Evolutionary conservation across 2,329 filamentous ascomycete genomes (phyloP).

Genomic region (Ophiostoma tasmaniense): DNA sequence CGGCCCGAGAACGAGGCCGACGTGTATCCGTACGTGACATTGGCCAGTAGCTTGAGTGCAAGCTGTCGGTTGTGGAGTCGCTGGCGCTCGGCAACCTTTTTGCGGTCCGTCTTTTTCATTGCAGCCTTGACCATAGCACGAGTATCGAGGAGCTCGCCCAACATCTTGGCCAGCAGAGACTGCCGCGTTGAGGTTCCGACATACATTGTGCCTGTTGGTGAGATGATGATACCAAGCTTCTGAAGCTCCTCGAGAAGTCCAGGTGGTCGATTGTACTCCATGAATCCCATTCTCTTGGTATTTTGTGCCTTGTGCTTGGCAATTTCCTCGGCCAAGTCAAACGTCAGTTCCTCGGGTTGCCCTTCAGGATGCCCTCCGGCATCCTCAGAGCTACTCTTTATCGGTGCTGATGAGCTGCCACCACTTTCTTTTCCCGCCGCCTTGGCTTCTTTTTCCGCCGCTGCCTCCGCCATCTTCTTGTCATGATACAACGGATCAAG

Average conservation of each 20-base stretch:
- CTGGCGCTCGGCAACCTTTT: constrained; percentile 71
- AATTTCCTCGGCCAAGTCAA: not conserved
- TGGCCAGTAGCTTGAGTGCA: constrained; percentile 92
- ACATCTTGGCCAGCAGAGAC: constrained; percentile 89
- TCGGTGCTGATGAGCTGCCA: not conserved
- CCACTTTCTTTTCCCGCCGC: not conserved
- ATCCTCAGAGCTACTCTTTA: not conserved
- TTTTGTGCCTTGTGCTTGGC: constrained; percentile 4
- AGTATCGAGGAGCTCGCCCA: constrained; percentile 90
- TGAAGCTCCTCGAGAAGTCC: constrained; percentile 68
- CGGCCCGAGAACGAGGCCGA: constrained; percentile 93
- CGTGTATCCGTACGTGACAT: constrained; percentile 96
- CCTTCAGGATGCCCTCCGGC: not conserved
- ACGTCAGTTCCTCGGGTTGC: not conserved
- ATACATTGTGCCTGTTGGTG: constrained; percentile 97
- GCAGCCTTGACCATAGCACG: constrained; percentile 96
- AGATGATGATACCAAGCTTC: constrained; percentile 76
- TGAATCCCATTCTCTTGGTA: constrained; percentile 86
- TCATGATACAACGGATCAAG: constrained; percentile 35
- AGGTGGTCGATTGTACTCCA: constrained; percentile 70
- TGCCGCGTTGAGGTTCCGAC: constrained; percentile 76
- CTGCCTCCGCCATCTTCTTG: not conserved
- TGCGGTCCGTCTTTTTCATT: constrained; percentile 68
- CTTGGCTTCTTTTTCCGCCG: not conserved
- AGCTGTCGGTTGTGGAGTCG: constrained; percentile 85